Base-by-base conservation (phyloP, 345 rosid genomes). In the Heritiera fomes region DNA sequence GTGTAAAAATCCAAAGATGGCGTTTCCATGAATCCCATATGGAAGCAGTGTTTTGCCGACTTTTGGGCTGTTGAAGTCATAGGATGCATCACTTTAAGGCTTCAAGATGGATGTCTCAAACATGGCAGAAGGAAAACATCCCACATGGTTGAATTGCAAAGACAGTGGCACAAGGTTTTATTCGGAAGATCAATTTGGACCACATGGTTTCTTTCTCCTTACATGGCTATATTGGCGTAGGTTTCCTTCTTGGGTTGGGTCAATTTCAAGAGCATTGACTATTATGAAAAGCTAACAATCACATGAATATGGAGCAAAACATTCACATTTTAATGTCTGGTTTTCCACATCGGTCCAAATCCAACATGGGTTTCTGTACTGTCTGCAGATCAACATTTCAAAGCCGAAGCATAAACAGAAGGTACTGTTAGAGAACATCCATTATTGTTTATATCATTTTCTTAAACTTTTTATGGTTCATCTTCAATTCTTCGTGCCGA, bases 121-220 rank as follows among this genome's bases (percentile, higher is more conserved):
- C 30, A 46, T 18, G 68, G 59, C 43, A 28, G 32, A 46, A 72
- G 63, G 70, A 17, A 7, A 81, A 56, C 77, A 72, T 23, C 61
- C 69, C 81, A 81, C 78, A 66, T 77, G 80, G 71, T 20, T 65
- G 63, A 55, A 65, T 47, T 50, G 43, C n/a, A 5, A 55, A 71
- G 74, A 61, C 80, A 55, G 43, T 15, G 62, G 73, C 40, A 59
- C 41, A 58, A 75, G n/a, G 72, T 50, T 62, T 63, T 40, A 23
- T 62, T 71, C 13, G 43, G 46, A 38, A 38, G 46, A 59, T 79
- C 63, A 40, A 79, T 45, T 76, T 82, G 68, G 80, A 53, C 71
- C 77, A 76, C 75, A 77, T 43, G 3, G 47, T 75, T 41, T 74
- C 62, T 38, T 74, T 72, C 49, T 46, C 11, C 49, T 46, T 46